Evolutionary conservation across 371 early-diverging fungal genomes (phyloP).

Genomic region (Zychaea mexicana): DNA sequence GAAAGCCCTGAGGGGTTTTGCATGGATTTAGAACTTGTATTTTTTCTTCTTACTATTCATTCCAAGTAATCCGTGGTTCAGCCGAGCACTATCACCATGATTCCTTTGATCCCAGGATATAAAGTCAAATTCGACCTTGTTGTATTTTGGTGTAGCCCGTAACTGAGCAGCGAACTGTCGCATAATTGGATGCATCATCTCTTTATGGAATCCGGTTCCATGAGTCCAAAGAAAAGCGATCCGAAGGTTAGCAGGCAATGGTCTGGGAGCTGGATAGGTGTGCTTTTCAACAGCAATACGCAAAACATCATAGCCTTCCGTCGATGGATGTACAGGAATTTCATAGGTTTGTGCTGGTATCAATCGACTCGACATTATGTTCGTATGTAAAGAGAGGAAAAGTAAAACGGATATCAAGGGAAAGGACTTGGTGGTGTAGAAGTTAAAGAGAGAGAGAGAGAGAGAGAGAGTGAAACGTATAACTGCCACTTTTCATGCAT

Average conservation of each 20-base stretch:
- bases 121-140: constrained; percentile 26
- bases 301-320: constrained; percentile 24
- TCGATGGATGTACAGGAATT: constrained; percentile 31
- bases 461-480: too few relatives aligned
- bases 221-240: constrained; percentile 36
- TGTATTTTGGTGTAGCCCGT: constrained; percentile 15
- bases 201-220: constrained; percentile 47
- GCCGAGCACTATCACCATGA: constrained; percentile 44
- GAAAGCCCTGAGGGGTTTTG: too few relatives aligned
- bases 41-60: not conserved
- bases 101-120: constrained; percentile 44
- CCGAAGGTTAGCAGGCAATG: not conserved
- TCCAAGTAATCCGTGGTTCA: constrained; percentile 21
- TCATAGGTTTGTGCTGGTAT: not conserved
- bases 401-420: too few relatives aligned
- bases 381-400: too few relatives aligned
- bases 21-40: too few relatives aligned
- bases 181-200: constrained; percentile 42
- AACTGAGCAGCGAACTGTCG: constrained; percentile 17
- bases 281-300: constrained; percentile 34
- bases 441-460: too few relatives aligned
- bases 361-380: too few relatives aligned
- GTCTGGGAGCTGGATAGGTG: constrained; percentile 19
- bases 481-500: too few relatives aligned
- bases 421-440: too few relatives aligned